Conservation (phyloP, 176 grass and related monocot genomes). For the Oryza brachyantha region DNA sequence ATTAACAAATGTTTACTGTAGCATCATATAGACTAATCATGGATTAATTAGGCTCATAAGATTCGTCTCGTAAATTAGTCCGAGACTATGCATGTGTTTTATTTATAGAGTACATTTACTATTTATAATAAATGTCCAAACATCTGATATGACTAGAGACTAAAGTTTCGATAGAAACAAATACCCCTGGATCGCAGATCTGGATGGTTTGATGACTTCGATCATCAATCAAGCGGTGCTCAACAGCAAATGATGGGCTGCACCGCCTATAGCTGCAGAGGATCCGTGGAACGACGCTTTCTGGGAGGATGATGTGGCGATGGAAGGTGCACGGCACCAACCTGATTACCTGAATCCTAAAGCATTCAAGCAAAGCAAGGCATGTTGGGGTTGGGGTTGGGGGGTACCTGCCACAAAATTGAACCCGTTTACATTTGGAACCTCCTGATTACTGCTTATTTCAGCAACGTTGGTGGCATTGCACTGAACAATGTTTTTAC, state of each 20-base stretch:
- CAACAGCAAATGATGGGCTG: background rate
- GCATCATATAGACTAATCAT: no score
- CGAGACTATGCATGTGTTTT: no score
- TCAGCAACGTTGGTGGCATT: background rate
- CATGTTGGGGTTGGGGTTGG: no score
- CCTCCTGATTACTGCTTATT: background rate
- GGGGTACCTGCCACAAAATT: conserved; percentile 1
- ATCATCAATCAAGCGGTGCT: background rate
- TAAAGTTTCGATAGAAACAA: no score
- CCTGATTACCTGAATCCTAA: background rate
- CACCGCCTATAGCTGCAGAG: background rate
- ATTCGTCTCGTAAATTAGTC: no score
- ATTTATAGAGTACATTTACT: no score
- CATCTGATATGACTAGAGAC: no score
- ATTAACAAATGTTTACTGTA: no score
- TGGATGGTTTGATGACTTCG: no score
- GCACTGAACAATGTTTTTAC: background rate
- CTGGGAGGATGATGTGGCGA: background rate
- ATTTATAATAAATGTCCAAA: no score
- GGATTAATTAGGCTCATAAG: no score
- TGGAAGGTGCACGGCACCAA: conserved; percentile 11
- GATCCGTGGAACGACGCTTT: background rate
- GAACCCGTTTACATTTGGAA: background rate
- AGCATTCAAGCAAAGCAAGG: background rate
- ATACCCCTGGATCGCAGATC: background rate